Evolutionary conservation across 495 filamentous ascomycete species (phyloP).

Genomic region (Penicillium salamii): DNA sequence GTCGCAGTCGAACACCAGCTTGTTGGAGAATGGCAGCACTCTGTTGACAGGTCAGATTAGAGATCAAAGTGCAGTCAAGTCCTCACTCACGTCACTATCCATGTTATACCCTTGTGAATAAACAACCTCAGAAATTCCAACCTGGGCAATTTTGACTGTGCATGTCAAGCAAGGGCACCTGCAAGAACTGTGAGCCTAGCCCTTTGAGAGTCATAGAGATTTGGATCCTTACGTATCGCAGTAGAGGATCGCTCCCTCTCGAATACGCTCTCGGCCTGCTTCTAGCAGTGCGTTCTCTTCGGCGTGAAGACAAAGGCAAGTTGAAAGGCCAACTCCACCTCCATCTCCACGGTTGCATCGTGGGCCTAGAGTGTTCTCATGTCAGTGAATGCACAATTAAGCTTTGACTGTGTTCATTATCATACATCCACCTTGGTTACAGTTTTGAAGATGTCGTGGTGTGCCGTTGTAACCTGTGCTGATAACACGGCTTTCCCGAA

Average conservation of each 20-base stretch:
- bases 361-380: conserved; percentile 42
- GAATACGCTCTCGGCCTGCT: conserved; percentile 85
- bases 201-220: too few species aligned
- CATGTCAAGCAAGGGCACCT: conserved; percentile 96
- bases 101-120: conserved; percentile 92
- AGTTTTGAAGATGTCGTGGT: conserved; percentile 80
- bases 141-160: conserved; percentile 94
- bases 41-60: conserved; percentile 29
- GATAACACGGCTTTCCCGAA: conserved; percentile 82
- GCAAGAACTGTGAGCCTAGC: background rate
- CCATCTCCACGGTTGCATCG: conserved; percentile 75
- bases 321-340: conserved; percentile 70
- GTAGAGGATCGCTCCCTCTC: conserved; percentile 76
- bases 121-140: conserved; percentile 92
- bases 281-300: conserved; percentile 97
- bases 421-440: conserved; percentile 88
- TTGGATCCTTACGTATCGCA: conserved; percentile 84
- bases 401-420: background rate
- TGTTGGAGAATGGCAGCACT: conserved; percentile 74
- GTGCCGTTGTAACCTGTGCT: conserved; percentile 98
- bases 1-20: conserved; percentile 73
- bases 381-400: background rate
- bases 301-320: conserved; percentile 92
- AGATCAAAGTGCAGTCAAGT: background rate
- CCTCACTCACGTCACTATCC: conserved; percentile 59